Percentiles rank a stretch among this genome's conserved stretches.
phyloP scores from a whole-genome alignment of 225 moss, liverwort and hornwort species.

The Anthoceros angustus region DNA sequence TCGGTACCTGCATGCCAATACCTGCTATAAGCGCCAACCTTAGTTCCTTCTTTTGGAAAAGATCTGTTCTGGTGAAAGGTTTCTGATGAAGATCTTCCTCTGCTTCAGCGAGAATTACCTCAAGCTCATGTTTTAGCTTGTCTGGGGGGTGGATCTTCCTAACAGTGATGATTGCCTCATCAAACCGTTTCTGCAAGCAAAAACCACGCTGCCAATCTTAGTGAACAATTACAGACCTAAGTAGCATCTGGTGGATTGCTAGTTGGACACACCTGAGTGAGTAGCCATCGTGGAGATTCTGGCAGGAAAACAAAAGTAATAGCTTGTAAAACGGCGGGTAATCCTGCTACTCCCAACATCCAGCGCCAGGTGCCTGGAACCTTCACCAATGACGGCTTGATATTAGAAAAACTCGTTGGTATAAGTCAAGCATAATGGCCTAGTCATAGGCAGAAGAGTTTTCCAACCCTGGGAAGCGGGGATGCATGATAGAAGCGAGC shows the following conservation, averaged over 20 bases:
- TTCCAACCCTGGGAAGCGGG: too few relatives aligned
- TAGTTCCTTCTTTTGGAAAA: slow-evolving; percentile 41
- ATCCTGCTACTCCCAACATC: slow-evolving; percentile 81
- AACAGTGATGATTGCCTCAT: slow-evolving; percentile 36
- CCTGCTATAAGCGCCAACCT: slow-evolving; percentile 70
- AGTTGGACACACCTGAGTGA: slow-evolving; percentile 22
- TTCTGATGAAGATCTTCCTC: slow-evolving; percentile 19
- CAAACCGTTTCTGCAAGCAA: slow-evolving; percentile 28
- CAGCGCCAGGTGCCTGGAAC: slow-evolving; percentile 92
- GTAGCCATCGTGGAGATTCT: slow-evolving; percentile 92
- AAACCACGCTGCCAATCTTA: neutral
- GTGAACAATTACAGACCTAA: too few relatives aligned
- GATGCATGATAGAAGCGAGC: too few relatives aligned
- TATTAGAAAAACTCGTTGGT: neutral
- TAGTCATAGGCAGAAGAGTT: neutral
- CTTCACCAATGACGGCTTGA: slow-evolving; percentile 15
- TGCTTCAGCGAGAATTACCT: slow-evolving; percentile 34
- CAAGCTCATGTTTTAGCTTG: slow-evolving; percentile 44
- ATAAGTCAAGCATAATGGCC: neutral
- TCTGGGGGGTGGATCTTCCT: slow-evolving; percentile 38
- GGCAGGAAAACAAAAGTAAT: slow-evolving; percentile 55
- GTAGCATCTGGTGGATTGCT: too few relatives aligned
- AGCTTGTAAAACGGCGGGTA: slow-evolving; percentile 58
- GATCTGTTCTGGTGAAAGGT: slow-evolving; percentile 17
- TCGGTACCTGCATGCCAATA: slow-evolving; percentile 63